Evolutionary conservation across 73 alveolate species (phyloP).

Genomic region (Symbiodinium pilosum): DNA sequence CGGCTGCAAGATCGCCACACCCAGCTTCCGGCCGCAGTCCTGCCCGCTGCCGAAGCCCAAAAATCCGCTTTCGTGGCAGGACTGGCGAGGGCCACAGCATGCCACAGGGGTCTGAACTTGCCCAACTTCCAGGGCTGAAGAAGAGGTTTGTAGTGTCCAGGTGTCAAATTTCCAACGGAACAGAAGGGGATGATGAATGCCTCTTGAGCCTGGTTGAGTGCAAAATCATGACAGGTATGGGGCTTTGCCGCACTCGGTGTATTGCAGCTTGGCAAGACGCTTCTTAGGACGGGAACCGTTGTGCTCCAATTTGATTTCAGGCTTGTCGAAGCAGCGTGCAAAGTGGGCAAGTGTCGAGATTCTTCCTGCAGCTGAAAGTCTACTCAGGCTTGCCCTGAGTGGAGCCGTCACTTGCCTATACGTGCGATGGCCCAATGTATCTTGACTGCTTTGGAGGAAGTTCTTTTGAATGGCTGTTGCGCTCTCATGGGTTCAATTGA

Average conservation of each 20-base stretch:
- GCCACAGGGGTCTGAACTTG: no score
- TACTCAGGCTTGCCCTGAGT: neutral
- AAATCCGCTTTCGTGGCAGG: slow-evolving; percentile 43
- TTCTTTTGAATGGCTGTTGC: no score
- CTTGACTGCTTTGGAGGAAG: no score
- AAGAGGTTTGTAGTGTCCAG: no score
- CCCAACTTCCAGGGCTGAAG: no score
- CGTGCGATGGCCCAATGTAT: neutral
- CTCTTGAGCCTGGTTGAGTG: no score
- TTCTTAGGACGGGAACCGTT: no score
- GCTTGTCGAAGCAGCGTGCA: neutral
- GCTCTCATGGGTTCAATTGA: neutral
- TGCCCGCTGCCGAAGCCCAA: slow-evolving; percentile 38
- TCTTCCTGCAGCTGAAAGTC: no score
- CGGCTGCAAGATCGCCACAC: slow-evolving; percentile 74
- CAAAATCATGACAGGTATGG: neutral
- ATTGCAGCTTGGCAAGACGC: neutral
- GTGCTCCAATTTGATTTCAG: neutral
- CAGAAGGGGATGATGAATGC: no score
- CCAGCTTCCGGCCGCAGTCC: slow-evolving; percentile 56
- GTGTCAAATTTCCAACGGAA: no score
- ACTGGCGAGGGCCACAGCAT: no score
- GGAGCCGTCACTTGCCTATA: neutral
- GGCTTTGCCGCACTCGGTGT: neutral
- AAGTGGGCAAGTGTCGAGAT: no score